Base-by-base conservation (phyloP, 1,139 yeast genomes). In the Taphrina betulina region DNA sequence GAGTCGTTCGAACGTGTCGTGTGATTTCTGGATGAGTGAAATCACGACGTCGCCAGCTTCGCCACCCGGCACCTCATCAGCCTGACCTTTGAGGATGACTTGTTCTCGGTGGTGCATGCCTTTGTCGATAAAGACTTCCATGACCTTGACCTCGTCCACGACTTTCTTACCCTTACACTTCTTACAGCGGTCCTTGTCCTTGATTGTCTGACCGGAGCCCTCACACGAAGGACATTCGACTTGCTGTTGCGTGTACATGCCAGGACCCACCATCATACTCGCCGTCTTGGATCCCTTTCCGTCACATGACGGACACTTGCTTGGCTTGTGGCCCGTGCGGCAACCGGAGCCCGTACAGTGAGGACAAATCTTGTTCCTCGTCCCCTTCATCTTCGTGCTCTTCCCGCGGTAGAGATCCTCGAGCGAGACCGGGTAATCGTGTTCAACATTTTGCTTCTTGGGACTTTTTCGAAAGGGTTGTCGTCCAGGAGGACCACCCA, bases 351-450 rank as follows among this genome's bases (percentile, higher is more conserved):
- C 60, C 14, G 31, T 43, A 22, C 60, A 58, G 41, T 72, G 68
- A 1, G 75, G 68, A 72, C 97, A 90, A 5, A 88, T 71, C 17
- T 84, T 76, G 65, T 85, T 80, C 66, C 96, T 78, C 2, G 85
- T 80, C 2, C 87, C 78, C 2, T 87, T 78, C 65, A 87, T 80
- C 67, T 87, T 85, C 61, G 88, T 77, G 14, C 82, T 79, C 66
- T 87, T 87, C 7, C 98, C 97, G 63, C 79, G 79, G 73, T 80
- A 92, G 43, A 88, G 71, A 60, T 90, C 96, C 58, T 82, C 88
- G 57, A 89, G 70, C 0, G 85, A 76, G 5, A 89, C 81, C 5
- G 77, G 79, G 7, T 85, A 78, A 36, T 80, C 79, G 50, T 86
- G 69, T 23, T 73, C 71, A 0, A 90, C 94, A 67, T 88, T 90